Base-by-base conservation (phyloP, 192 early-diverging fungal genomes). In the Gamsiella multidivaricata region DNA sequence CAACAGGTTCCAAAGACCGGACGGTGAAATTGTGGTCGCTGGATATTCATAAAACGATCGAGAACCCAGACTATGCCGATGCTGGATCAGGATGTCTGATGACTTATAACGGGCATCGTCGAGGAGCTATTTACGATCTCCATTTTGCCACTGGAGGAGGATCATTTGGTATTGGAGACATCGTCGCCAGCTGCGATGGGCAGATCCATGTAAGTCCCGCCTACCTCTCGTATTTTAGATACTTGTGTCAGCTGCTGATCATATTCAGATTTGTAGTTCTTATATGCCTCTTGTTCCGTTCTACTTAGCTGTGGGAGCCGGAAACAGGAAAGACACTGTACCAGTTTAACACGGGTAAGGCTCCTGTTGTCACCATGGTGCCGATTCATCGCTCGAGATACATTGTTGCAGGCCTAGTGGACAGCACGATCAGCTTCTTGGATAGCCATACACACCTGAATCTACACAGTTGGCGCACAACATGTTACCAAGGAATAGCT, bases 21-120 rank as follows among this genome's bases (percentile, higher is more conserved):
- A 89, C 87, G 1, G 89, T 89, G 5, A 89, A 88, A 46, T 62
- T 91, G 12, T 91, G 89, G 89, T 86, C 87, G 12, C 55, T 91
- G 49, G 83, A 89, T 67, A 78, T 86, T 5, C 84, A 86, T 56
- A 60, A 79, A 20, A 81, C 83, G 5, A 86, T 89, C 37, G 88
- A 89, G 49, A 84, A 86, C 43, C 84, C 83, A 59, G 71, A 65
- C 3, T 81, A 73, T 49, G 74, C 47, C 5, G 83, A 87, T 61
- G 76, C 87, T 4, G 85, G 73, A 45, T 84, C 85, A 2, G 84
- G 87, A 36, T 76, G 80, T 29, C 47, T 89, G 7, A 69, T 84
- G 49, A 83, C 86, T 0, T 89, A 89, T 41, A 85, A 81, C 28
- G 84, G 83, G 1, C 87, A 89, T 70, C 81, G 79, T 43, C 71